These are phyloP conservation scores for Ilyonectria destructans DNA, from an alignment of 2,329 filamentous ascomycete species.

Conservation along the genomic window DNA sequence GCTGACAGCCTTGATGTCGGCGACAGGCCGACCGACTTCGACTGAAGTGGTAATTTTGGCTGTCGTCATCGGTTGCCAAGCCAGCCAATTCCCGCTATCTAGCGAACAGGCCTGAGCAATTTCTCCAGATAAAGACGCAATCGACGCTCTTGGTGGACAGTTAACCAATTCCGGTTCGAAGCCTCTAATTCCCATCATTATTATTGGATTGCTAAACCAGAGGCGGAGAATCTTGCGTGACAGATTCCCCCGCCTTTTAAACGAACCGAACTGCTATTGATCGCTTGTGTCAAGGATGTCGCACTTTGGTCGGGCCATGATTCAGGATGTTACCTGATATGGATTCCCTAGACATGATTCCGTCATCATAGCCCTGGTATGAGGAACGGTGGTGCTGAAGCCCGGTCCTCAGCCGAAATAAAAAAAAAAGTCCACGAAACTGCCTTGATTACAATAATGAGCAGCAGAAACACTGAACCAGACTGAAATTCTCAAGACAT, in stretches of 20 bases:
- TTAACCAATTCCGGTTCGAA: neutral
- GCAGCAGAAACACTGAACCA: neutral
- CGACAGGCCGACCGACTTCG: conserved; percentile 28
- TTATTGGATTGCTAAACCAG: neutral
- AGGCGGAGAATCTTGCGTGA: neutral
- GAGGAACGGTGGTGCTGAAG: neutral
- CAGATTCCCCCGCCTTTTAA: neutral
- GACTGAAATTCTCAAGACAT: neutral
- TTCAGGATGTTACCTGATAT: conserved; percentile 19
- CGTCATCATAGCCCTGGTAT: conserved; percentile 33
- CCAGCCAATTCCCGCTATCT: conserved; percentile 1
- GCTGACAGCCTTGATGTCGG: conserved; percentile 16
- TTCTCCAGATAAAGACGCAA: conserved; percentile 20
- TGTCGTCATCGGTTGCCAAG: conserved; percentile 32
- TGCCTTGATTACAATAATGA: neutral
- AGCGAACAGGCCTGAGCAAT: conserved; percentile 15
- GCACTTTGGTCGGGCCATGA: conserved; percentile 9
- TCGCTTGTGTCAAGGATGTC: neutral
- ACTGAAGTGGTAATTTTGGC: conserved; percentile 24
- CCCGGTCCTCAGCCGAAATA: too few species aligned
- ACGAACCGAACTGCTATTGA: neutral
- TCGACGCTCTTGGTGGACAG: neutral
- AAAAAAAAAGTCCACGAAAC: neutral
- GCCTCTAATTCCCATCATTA: neutral
- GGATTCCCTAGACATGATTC: conserved; percentile 14